Base-by-base conservation (phyloP, 2,329 filamentous ascomycete genomes). In the Parasarocladium wereldwijsianum region DNA sequence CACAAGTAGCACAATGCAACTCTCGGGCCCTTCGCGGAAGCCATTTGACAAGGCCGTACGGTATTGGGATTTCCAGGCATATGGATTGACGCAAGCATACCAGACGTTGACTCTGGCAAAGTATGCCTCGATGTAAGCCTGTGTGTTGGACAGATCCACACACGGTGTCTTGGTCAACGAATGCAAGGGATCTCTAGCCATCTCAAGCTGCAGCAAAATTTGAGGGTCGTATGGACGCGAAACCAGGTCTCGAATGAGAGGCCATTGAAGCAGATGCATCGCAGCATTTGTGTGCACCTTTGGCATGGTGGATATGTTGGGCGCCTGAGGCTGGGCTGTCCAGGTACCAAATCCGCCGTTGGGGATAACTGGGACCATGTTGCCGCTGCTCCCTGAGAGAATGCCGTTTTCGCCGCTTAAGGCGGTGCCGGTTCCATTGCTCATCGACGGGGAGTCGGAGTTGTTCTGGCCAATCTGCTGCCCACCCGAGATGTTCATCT, bases 11-110 rank as follows among this genome's bases (percentile, higher is more conserved):
- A 86, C 81, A 38, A 87, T 77, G 43, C 82, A 90, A 46, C 79
- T 86, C 44, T 87, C 81, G 0, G 80, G 73, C 1, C 82, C 81
- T 41, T 84, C 76, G 21, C 76, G 68, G 40, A 87, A 86, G 1
- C 77, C 75, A 39, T 77, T 77, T 3, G 77, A 77, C 6, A 85
- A 62, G 0, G 82, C 82, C 4, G 67, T 77, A 17, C 75, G 70
- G 46, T 86, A 86, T 46, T 84, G 76, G 35, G 65, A 72, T 24
- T 69, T 64, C 81, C 82, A 90, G 2, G 74, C 80, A 49, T 81
- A 81, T 1, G 81, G 81, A 46, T 85, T 86, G 19, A 90, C 79
- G 41, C 79, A 84, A 8, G 82, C 81, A 43, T 87, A 87, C 77
- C 82, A 87, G 3, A 85, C 66, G 39, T 87, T 87, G 35, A 85